A percentile compares a stretch with the other conserved stretches of the same genome.
Conservation (phyloP, 2,329 filamentous ascomycete species). For the Alternaria incomplexa region DNA sequence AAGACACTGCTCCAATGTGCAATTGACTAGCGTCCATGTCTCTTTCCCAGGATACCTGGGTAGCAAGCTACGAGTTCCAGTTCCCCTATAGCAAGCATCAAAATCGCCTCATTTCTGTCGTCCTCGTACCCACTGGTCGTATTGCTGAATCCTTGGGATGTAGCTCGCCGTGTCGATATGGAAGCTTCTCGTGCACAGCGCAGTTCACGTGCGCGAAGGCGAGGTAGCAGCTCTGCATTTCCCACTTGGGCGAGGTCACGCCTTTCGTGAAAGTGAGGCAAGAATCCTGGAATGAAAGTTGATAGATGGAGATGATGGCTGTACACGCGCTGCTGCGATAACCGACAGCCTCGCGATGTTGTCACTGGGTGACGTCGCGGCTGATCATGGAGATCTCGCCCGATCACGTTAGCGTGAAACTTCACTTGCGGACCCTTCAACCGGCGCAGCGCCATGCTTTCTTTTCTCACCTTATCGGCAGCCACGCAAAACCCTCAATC, state of each 20-base stretch:
- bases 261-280: not conserved
- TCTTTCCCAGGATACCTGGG: not conserved
- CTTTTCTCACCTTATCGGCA: slow-evolving; percentile 17
- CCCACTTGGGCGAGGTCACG: not conserved
- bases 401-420: slow-evolving; percentile 25
- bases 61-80: not conserved
- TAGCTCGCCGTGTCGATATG: not conserved
- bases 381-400: not conserved
- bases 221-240: not conserved
- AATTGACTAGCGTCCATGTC: not conserved
- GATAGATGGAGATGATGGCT: not conserved
- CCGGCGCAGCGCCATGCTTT: slow-evolving; percentile 9
- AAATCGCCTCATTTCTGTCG: not conserved
- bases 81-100: not conserved
- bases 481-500: not conserved
- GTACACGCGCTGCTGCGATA: not conserved
- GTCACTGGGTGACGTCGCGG: slow-evolving; percentile 4
- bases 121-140: not conserved
- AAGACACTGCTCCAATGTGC: not conserved
- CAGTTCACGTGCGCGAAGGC: not conserved
- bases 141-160: not conserved
- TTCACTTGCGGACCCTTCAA: not conserved
- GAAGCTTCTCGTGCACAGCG: not conserved
- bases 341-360: not conserved
- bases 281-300: not conserved